phyloP scores from a whole-genome alignment of 495 filamentous ascomycete species.

The Aspergillus egyptiacus region DNA sequence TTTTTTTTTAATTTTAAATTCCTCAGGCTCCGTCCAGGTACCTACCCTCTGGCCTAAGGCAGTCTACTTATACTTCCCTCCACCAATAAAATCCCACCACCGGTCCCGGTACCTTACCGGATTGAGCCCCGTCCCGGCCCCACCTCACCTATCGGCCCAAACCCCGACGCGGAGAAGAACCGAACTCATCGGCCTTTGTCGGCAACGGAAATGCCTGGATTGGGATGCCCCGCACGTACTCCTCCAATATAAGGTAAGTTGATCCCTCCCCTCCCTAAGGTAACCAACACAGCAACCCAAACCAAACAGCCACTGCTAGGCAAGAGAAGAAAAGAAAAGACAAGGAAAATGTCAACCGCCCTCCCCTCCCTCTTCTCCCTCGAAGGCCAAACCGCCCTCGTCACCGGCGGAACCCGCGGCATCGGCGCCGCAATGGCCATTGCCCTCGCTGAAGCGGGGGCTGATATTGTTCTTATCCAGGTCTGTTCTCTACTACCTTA shows the following conservation, averaged over 20 bases:
- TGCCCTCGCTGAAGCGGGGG: slow-evolving; percentile 78
- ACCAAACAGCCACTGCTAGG: neutral
- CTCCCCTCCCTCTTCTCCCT: slow-evolving; percentile 41
- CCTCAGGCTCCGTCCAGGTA: no score
- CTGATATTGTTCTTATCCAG: slow-evolving; percentile 68
- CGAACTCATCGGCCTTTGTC: slow-evolving; percentile 3
- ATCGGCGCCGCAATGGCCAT: slow-evolving; percentile 83
- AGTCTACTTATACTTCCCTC: no score
- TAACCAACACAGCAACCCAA: neutral
- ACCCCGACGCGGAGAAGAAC: no score
- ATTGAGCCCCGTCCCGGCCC: no score
- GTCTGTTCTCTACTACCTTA: slow-evolving; percentile 33
- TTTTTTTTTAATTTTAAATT: no score
- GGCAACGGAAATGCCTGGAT: slow-evolving; percentile 11
- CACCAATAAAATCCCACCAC: no score
- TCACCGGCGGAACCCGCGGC: slow-evolving; percentile 83
- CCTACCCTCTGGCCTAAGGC: no score
- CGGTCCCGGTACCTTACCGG: no score
- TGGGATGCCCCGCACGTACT: neutral
- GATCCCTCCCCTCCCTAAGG: neutral
- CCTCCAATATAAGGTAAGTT: neutral
- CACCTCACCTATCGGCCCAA: no score
- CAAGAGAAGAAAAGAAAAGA: no score
- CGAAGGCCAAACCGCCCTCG: slow-evolving; percentile 61
- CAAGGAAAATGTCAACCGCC: slow-evolving; percentile 25